Conservation (phyloP, 352 stramenopile species). For the Pythium pyrilobum region DNA sequence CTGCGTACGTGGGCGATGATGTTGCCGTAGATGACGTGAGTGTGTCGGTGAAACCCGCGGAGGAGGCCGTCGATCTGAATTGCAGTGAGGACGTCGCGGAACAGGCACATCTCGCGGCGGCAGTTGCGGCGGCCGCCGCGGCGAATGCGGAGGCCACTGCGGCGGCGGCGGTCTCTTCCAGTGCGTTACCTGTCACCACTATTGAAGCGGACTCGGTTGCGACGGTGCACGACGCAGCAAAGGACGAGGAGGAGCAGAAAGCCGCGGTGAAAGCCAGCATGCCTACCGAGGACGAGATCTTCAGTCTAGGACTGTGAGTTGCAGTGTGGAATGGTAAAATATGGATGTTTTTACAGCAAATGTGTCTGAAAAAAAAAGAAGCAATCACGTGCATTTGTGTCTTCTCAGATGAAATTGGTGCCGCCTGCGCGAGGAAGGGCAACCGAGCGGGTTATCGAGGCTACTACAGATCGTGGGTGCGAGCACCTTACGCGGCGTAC, state of each 20-base stretch:
- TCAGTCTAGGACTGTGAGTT: slow-evolving; percentile 66
- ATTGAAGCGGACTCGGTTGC: background rate
- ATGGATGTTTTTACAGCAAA: background rate
- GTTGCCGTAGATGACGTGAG: background rate
- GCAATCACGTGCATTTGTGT: background rate
- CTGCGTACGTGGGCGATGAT: slow-evolving; percentile 1
- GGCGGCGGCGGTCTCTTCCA: background rate
- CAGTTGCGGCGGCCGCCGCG: background rate
- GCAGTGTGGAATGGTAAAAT: background rate
- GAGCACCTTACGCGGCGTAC: slow-evolving; percentile 40
- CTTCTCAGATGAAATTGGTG: no score
- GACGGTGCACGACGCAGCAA: background rate
- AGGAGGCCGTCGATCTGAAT: slow-evolving; percentile 15
- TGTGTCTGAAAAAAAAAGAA: background rate
- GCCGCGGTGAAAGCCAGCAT: slow-evolving; percentile 5
- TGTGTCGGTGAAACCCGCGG: background rate
- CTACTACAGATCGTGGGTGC: background rate
- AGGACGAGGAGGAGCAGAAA: slow-evolving; percentile 1
- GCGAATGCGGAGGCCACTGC: background rate
- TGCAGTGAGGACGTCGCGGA: slow-evolving; percentile 15
- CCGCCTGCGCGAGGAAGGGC: no score
- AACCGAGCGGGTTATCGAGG: background rate
- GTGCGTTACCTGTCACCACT: background rate
- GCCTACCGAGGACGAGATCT: slow-evolving; percentile 66
- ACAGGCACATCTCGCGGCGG: slow-evolving; percentile 2